Percentiles rank a stretch among this genome's conserved stretches.
These are phyloP conservation scores for Mycena belliarum DNA, from an alignment of 768 basidiomycete species.

Conservation along the genomic window DNA sequence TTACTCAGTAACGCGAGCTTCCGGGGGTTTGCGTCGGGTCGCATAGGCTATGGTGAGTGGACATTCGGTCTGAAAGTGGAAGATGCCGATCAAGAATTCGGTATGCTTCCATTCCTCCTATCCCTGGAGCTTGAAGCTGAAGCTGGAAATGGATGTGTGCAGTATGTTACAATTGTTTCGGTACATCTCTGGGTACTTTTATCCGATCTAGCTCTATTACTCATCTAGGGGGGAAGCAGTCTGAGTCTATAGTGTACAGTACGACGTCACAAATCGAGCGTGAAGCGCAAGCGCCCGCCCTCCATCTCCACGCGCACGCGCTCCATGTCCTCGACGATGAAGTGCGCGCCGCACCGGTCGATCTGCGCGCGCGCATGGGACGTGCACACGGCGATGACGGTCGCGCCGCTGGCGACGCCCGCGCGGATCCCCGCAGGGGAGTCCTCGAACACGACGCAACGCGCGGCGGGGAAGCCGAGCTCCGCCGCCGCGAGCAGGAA, in stretches of 20 bases:
- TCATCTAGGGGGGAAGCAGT: not conserved
- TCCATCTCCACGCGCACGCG: constrained; percentile 25
- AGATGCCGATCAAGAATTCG: too few species aligned
- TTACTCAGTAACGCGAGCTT: too few species aligned
- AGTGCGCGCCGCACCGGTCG: constrained; percentile 48
- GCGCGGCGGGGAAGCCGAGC: constrained; percentile 47
- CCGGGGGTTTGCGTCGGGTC: too few species aligned
- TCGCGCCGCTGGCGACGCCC: constrained; percentile 64
- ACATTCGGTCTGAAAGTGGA: too few species aligned
- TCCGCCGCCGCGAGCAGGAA: constrained; percentile 54
- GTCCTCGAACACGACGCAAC: constrained; percentile 71
- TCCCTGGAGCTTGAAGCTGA: too few species aligned
- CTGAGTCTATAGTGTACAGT: too few species aligned
- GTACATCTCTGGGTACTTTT: too few species aligned
- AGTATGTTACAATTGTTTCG: too few species aligned
- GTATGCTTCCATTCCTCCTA: too few species aligned
- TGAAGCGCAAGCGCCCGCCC: not conserved
- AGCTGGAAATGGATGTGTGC: too few species aligned
- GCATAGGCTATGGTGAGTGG: too few species aligned
- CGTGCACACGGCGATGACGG: constrained; percentile 67
- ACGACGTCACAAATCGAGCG: not conserved
- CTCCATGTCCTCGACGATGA: constrained; percentile 48
- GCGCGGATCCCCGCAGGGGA: constrained; percentile 71
- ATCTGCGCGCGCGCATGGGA: constrained; percentile 51
- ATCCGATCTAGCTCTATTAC: too few species aligned